Percentiles rank a stretch among this genome's conserved stretches.
Evolutionary conservation across 495 filamentous ascomycete genomes (phyloP).

Genomic region (Collariella sp.): DNA sequence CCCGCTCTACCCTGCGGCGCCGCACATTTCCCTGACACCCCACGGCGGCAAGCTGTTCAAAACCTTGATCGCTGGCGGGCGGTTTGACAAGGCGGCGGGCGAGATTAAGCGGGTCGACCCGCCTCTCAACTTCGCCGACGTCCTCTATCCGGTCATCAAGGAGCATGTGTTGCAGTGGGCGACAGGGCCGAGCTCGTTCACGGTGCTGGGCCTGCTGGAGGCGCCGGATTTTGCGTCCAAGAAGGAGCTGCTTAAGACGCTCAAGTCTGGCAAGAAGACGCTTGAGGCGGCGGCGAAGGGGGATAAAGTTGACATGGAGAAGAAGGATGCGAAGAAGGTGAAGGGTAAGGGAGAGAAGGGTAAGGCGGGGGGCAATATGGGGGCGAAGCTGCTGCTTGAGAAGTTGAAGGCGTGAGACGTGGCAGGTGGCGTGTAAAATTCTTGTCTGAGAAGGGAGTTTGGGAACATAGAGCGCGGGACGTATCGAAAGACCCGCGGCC

Average conservation of each 20-base stretch:
- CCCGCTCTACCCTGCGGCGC: slow-evolving; percentile 17
- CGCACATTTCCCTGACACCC: slow-evolving; percentile 51
- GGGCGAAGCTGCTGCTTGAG: slow-evolving; percentile 41
- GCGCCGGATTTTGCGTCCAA: slow-evolving; percentile 63
- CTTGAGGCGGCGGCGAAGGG: slow-evolving; percentile 43
- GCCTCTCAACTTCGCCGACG: slow-evolving; percentile 65
- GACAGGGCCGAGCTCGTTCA: slow-evolving; percentile 69
- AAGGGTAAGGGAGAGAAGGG: slow-evolving; percentile 22
- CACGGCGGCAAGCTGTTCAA: slow-evolving; percentile 82
- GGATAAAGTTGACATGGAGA: slow-evolving; percentile 25
- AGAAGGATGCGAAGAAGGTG: slow-evolving; percentile 39
- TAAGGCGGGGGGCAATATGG: slow-evolving; percentile 19
- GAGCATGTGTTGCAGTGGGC: slow-evolving; percentile 78
- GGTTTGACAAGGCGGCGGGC: slow-evolving; percentile 63
- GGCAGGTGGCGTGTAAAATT: not conserved
- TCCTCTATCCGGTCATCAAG: slow-evolving; percentile 69
- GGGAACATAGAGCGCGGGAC: not conserved
- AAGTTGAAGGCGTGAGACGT: slow-evolving; percentile 25
- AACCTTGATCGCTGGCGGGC: slow-evolving; percentile 76
- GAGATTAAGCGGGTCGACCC: slow-evolving; percentile 62
- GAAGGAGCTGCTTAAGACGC: slow-evolving; percentile 52
- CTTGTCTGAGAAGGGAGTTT: not conserved
- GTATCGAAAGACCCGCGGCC: not conserved
- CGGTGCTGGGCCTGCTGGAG: slow-evolving; percentile 72
- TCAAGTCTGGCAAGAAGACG: slow-evolving; percentile 51